These are phyloP conservation scores for Trypanosomatidae sp. DNA, from an alignment of 208 protist genomes.

Conservation along the genomic window DNA sequence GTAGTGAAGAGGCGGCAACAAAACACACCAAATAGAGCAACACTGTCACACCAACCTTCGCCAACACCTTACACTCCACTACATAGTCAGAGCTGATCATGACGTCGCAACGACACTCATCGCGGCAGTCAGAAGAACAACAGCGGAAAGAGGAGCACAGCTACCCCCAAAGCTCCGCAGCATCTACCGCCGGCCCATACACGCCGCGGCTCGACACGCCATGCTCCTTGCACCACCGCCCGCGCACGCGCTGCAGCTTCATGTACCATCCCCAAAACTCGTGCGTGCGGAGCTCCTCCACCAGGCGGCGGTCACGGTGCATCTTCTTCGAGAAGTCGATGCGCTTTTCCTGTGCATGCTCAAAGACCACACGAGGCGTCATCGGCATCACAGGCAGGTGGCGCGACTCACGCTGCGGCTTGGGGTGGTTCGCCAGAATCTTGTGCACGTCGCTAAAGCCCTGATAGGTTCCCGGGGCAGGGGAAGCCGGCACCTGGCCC, in stretches of 20 bases:
- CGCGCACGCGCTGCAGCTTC: conserved; percentile 91
- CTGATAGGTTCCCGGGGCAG: conserved; percentile 90
- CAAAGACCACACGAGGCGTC: conserved; percentile 89
- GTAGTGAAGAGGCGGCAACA: too few relatives aligned
- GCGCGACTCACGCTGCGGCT: conserved; percentile 88
- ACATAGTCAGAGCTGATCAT: too few relatives aligned
- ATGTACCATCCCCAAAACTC: conserved; percentile 94
- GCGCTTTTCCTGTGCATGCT: conserved; percentile 82
- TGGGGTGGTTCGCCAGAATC: conserved; percentile 84
- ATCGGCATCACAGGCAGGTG: conserved; percentile 90
- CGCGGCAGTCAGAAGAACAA: background rate
- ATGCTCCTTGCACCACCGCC: conserved; percentile 88
- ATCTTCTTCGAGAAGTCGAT: conserved; percentile 85
- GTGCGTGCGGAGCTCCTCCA: conserved; percentile 69
- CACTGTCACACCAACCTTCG: too few relatives aligned
- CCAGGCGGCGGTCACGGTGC: conserved; percentile 62
- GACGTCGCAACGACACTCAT: too few relatives aligned
- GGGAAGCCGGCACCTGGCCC: conserved; percentile 79
- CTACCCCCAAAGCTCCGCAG: conserved; percentile 90
- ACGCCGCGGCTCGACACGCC: conserved; percentile 88
- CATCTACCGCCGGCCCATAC: conserved; percentile 90
- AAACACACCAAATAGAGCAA: too few relatives aligned
- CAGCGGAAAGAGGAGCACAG: background rate
- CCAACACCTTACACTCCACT: too few relatives aligned
- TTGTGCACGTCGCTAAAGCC: conserved; percentile 88